Evolutionary conservation across 257 asterid species (phyloP).

Genomic region (Nicotiana tabacum): DNA sequence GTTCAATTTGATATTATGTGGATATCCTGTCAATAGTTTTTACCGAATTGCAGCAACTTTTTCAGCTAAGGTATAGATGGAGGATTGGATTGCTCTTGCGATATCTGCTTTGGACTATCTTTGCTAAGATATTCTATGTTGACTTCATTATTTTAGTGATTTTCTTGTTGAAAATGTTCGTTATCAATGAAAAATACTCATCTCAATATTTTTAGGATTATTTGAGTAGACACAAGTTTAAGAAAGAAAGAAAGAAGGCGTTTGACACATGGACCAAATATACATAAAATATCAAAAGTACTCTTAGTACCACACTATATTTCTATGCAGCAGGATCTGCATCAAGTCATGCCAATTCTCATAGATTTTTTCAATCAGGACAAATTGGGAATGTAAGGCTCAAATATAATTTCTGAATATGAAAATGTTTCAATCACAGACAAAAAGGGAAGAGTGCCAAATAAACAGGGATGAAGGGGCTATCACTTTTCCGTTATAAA

Average conservation of each 20-base stretch:
- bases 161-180: neutral
- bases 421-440: neutral
- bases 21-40: neutral
- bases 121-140: neutral
- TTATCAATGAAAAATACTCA: neutral
- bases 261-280: neutral
- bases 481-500: neutral
- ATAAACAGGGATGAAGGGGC: neutral
- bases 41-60: neutral
- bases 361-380: neutral
- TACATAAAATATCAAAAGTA: neutral
- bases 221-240: neutral
- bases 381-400: neutral
- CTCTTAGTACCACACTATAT: neutral
- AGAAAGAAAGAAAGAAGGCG: neutral
- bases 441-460: neutral
- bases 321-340: neutral
- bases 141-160: neutral
- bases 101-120: neutral
- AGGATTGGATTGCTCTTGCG: neutral
- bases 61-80: neutral
- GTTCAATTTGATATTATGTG: neutral
- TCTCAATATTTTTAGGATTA: neutral
- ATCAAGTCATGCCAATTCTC: neutral
- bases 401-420: neutral